Base-by-base conservation (phyloP, 2,329 filamentous ascomycete species). In the Venturia pyrina region DNA sequence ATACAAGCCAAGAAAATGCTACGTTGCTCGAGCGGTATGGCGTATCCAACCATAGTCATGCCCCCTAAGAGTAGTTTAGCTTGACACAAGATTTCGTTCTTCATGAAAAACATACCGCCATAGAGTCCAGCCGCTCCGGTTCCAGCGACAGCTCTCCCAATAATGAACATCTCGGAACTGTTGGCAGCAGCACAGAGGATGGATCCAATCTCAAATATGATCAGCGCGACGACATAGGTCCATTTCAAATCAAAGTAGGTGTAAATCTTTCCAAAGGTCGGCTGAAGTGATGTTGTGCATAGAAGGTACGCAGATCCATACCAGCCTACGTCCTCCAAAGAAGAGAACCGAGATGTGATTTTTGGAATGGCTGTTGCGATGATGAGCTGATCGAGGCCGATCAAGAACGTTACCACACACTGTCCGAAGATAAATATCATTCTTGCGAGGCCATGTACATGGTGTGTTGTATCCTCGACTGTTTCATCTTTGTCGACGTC, bases 41-140 rank as follows among this genome's bases (percentile, higher is more conserved):
- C 73, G 65, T 77, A 79, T 0, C 77, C 76, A 21, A 83, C 71
- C 44, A 85, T 82, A 5, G 77, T 83, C 68, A 85, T 73, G 3
- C 76, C 75, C 0, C 84, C 84, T 21, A 79, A 82, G 65, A 79
- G 75, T 2, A 10, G 17, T 10, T 24, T 28, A 28, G 24, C 21
- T 5, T 15, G 13, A 8, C 11, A 7, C 5, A 6, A 15, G 15
- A 13, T 1, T 13, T 13, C 21, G 24, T 76, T 37, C 73, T 77
- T 75, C 77, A 67, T 78, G 76, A 28, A 78, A 70, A 1, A 73
- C 73, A 63, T 53, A 15, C 48, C 48, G 37, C 53, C 53, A n/a
- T 37, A 59, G 5, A 88, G 75, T 32, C 68, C 68, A 28, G 67
- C 65, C 28, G 65, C 65, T n/a, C 68, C 68, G 21, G 68, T 32